These are phyloP conservation scores for Paxillus involutus DNA, from an alignment of 768 basidiomycete species.

Conservation along the genomic window DNA sequence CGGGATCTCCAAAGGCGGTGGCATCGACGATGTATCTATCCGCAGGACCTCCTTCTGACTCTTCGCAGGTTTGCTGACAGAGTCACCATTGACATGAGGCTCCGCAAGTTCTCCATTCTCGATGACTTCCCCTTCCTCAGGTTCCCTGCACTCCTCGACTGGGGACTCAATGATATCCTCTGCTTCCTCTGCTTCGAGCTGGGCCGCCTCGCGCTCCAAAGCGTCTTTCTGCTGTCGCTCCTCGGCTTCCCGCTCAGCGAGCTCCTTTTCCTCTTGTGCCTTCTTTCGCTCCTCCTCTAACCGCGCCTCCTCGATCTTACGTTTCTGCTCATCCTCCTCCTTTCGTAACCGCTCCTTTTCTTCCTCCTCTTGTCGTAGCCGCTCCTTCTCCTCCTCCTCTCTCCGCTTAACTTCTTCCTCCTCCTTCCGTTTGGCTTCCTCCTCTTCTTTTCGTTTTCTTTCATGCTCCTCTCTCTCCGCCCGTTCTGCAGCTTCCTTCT, in stretches of 20 bases:
- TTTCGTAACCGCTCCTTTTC: constrained; percentile 36
- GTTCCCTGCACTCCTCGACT: constrained; percentile 46
- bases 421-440: constrained; percentile 39
- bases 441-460: constrained; percentile 23
- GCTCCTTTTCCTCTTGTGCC: constrained; percentile 38
- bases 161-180: constrained; percentile 35
- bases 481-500: constrained; percentile 38
- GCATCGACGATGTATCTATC: constrained; percentile 57
- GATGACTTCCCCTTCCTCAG: constrained; percentile 37
- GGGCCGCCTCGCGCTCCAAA: constrained; percentile 18
- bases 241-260: constrained; percentile 34
- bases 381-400: constrained; percentile 43
- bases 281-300: constrained; percentile 33
- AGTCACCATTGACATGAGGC: constrained; percentile 32
- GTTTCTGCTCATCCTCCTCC: constrained; percentile 37
- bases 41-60: constrained; percentile 54
- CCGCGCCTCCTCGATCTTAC: constrained; percentile 20
- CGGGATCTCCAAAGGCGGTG: constrained; percentile 39
- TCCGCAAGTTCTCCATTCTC: constrained; percentile 32
- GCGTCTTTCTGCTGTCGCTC: constrained; percentile 30
- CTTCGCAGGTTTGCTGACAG: constrained; percentile 39
- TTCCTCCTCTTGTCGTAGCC: constrained; percentile 35
- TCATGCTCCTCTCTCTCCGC: constrained; percentile 30
- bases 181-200: constrained; percentile 38
- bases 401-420: constrained; percentile 36